Evolutionary conservation across 495 filamentous ascomycete species (phyloP).

Genomic region (Oidiodendron maius): DNA sequence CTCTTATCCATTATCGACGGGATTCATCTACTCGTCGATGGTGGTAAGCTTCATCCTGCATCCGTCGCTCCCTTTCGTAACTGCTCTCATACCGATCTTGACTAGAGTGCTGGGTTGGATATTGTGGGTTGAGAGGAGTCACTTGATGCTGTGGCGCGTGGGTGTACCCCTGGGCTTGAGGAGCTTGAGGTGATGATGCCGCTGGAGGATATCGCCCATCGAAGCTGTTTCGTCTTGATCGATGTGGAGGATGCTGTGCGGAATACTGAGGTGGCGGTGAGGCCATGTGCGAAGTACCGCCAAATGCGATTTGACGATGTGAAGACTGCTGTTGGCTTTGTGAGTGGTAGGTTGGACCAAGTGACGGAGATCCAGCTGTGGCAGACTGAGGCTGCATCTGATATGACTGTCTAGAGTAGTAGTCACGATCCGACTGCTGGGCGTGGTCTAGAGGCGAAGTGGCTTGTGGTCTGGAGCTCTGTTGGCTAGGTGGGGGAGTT

Average conservation of each 20-base stretch:
- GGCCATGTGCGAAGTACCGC: constrained; percentile 9
- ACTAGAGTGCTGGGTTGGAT: constrained; percentile 34
- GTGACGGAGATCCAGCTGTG: constrained; percentile 17
- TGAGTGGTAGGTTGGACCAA: constrained; percentile 19
- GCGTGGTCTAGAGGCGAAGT: constrained; percentile 19
- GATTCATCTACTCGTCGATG: not conserved
- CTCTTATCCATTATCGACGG: not conserved
- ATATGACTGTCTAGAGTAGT: constrained; percentile 15
- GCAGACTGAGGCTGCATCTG: constrained; percentile 17
- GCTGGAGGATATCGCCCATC: constrained; percentile 19
- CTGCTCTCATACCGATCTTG: constrained; percentile 10
- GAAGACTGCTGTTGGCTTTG: constrained; percentile 11
- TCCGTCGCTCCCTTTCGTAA: constrained; percentile 1
- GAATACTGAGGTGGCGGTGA: constrained; percentile 21
- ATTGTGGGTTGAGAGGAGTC: constrained; percentile 23
- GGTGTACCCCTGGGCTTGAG: constrained; percentile 15
- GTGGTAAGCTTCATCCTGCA: not conserved
- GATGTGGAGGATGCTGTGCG: constrained; percentile 14
- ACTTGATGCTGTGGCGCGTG: constrained; percentile 30
- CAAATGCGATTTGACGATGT: constrained; percentile 19
- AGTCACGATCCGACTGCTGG: constrained; percentile 17
- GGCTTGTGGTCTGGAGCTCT: constrained; percentile 8
- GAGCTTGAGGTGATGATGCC: constrained; percentile 8
- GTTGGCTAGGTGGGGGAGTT: constrained; percentile 6
- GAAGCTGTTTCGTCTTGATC: constrained; percentile 19